Base-by-base conservation (phyloP, 768 basidiomycete species). In the Kwoniella europaea region DNA sequence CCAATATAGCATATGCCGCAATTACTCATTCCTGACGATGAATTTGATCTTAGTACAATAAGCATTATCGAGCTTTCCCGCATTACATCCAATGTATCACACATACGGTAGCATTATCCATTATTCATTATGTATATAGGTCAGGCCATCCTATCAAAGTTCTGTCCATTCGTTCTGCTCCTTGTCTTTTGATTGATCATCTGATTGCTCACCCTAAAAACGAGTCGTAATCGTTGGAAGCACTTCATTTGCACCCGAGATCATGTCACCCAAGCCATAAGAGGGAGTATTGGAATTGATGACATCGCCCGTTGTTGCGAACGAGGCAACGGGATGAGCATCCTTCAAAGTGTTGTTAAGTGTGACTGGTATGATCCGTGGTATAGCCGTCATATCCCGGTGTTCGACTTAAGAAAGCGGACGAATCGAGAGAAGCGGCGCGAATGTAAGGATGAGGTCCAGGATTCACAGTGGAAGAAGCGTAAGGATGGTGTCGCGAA, bases 391-490 rank as follows among this genome's bases (percentile, higher is more conserved):
- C 43, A 55, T 60, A 56, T 18, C 43, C 35, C 27, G 41, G 22
- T 15, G 18, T n/a, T 35, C 71, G 67, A 20, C 29, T 15, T 3
- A 67, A 65, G 29, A 71, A 68, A 10, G 69, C 68, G 1, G 60
- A 42, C 12, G 72, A 65, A 53, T 73, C 68, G 24, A 73, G 72
- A 4, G 73, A 74, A 5, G 73, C 58, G 1, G 69, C 69, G 44
- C 69, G 50, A 22, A 59, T 53, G 62, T 58, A 59, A 10, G 53
- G 18, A 15, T 43, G 64, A 7, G 46, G n/a, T n/a, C n/a, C 64
- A 10, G 63, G 22, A n/a, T 27, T 1, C 35, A 66, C 50, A 13
- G 50, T 4, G 15, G 16, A 22, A 20, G 56, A 24, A 4, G 24
- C 42, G 43, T 71, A 71, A 0, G 69, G 69, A 24, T 65, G 63